Percentiles rank a stretch among this genome's conserved stretches.
These are phyloP conservation scores for Phaeomoniella chlamydospora DNA, from an alignment of 2,329 filamentous ascomycete species.

Conservation along the genomic window DNA sequence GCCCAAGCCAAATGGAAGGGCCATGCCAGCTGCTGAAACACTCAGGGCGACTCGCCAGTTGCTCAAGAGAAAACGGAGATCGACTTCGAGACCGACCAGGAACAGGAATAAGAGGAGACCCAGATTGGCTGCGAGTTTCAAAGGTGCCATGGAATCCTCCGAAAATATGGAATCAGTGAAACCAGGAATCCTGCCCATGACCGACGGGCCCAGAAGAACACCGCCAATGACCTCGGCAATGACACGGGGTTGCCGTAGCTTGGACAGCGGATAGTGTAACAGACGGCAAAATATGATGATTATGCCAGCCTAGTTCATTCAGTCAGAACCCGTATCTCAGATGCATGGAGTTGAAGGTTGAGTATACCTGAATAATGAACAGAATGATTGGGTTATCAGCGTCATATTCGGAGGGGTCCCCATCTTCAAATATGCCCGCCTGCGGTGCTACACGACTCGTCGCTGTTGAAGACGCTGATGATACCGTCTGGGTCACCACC, in stretches of 20 bases:
- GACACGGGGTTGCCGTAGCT: slow-evolving; percentile 65
- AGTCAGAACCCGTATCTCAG: neutral
- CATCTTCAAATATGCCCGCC: slow-evolving; percentile 56
- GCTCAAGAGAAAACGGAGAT: slow-evolving; percentile 58
- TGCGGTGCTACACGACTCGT: slow-evolving; percentile 34
- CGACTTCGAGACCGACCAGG: slow-evolving; percentile 75
- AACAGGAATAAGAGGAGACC: slow-evolving; percentile 78
- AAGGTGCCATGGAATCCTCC: slow-evolving; percentile 53
- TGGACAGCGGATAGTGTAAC: slow-evolving; percentile 62
- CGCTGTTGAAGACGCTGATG: slow-evolving; percentile 10
- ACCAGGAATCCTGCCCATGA: slow-evolving; percentile 72
- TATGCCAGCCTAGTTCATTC: slow-evolving; percentile 41
- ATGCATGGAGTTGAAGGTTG: neutral
- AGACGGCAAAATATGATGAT: slow-evolving; percentile 63
- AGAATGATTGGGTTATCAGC: slow-evolving; percentile 57
- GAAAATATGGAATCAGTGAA: slow-evolving; percentile 71
- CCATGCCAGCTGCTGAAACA: slow-evolving; percentile 68
- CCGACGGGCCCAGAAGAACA: slow-evolving; percentile 71
- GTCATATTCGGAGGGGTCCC: slow-evolving; percentile 55
- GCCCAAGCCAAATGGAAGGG: slow-evolving; percentile 68
- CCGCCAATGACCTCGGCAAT: slow-evolving; percentile 79
- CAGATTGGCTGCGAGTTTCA: slow-evolving; percentile 67
- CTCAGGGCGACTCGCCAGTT: slow-evolving; percentile 71
- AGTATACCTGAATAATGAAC: slow-evolving; percentile 57
- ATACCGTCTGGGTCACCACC: slow-evolving; percentile 2